Evolutionary conservation across 495 filamentous ascomycete species (phyloP).

Genomic region (Wilcoxina mikolae): DNA sequence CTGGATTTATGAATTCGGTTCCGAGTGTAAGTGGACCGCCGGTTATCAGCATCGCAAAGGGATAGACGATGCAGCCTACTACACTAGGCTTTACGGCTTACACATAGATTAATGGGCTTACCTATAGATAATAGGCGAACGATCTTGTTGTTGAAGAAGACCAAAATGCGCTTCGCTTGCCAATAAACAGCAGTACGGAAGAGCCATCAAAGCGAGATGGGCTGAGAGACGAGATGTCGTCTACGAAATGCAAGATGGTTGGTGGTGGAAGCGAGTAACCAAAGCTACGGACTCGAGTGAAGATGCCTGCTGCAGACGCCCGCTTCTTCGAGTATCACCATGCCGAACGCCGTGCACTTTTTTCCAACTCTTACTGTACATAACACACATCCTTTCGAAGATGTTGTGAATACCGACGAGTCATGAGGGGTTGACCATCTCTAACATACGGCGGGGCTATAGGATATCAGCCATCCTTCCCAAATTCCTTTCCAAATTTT

Average conservation of each 20-base stretch:
- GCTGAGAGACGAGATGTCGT: not conserved
- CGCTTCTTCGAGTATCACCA: not conserved
- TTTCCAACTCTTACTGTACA: too few relatives aligned
- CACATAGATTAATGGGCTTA: not conserved
- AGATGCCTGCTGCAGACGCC: not conserved
- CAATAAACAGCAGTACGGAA: not conserved
- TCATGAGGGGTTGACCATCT: too few relatives aligned
- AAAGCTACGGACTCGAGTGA: slow-evolving; percentile 5
- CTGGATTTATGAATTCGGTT: not conserved
- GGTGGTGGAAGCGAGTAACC: slow-evolving; percentile 4
- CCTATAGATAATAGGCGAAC: not conserved
- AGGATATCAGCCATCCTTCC: too few relatives aligned
- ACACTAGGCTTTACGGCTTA: not conserved
- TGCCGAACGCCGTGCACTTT: too few relatives aligned
- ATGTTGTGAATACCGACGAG: too few relatives aligned
- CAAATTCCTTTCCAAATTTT: too few relatives aligned
- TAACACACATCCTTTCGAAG: too few relatives aligned
- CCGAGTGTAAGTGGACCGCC: not conserved
- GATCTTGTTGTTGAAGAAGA: too few relatives aligned
- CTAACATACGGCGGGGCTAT: too few relatives aligned
- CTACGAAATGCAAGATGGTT: not conserved
- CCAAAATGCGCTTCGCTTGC: not conserved
- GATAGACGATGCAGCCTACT: not conserved
- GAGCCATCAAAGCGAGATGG: not conserved
- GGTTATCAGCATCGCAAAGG: not conserved